Conservation (phyloP, 345 rosid species). For the Angophora floribunda region DNA sequence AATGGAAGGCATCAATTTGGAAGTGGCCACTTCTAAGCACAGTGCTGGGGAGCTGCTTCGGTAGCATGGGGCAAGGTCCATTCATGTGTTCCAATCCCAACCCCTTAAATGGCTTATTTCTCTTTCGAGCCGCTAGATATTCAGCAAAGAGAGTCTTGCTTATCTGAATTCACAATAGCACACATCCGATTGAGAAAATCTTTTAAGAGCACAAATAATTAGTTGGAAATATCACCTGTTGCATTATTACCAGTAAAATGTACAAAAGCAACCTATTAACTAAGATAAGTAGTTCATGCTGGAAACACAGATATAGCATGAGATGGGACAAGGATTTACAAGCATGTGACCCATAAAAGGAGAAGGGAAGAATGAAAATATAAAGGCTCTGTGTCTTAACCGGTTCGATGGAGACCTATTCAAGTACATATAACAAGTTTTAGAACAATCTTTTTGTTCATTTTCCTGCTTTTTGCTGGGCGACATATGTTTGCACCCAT, state of each 20-base stretch:
- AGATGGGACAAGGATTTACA: neutral
- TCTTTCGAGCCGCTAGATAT: slow-evolving; percentile 54
- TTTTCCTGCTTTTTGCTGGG: neutral
- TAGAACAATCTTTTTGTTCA: neutral
- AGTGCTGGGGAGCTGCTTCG: slow-evolving; percentile 55
- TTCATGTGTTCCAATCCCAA: slow-evolving; percentile 90
- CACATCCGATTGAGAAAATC: neutral
- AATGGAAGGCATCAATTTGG: slow-evolving; percentile 68
- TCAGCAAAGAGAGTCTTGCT: slow-evolving; percentile 90
- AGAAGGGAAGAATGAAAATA: neutral
- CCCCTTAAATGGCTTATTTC: slow-evolving; percentile 52
- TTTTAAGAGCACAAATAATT: neutral
- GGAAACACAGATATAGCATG: neutral
- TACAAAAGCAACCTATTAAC: neutral
- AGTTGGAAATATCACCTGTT: neutral
- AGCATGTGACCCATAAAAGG: neutral
- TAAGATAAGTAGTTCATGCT: neutral
- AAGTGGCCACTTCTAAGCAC: slow-evolving; percentile 61
- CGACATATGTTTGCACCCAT: neutral
- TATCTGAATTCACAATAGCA: slow-evolving; percentile 33
- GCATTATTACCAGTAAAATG: neutral
- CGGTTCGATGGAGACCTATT: neutral
- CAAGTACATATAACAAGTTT: neutral
- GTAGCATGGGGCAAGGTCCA: slow-evolving; percentile 48
- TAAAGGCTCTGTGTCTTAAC: neutral